Base-by-base conservation (phyloP, 2,329 filamentous ascomycete species). In the Monilinia polystroma region DNA sequence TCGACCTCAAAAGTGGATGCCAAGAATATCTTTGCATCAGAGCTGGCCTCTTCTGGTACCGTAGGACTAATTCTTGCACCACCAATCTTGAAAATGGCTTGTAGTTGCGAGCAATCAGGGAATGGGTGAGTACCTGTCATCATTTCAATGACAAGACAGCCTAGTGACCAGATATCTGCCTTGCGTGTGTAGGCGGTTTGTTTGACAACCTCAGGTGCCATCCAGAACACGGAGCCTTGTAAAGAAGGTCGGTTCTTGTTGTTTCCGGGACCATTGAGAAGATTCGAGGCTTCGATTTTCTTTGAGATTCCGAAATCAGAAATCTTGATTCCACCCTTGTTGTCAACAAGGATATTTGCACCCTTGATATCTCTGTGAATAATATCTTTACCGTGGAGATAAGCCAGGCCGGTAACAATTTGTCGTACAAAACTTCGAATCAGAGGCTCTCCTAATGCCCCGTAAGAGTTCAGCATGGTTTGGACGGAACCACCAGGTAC, bases 291-390 rank as follows among this genome's bases (percentile, higher is more conserved):
- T 79, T 98, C 94, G 52, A 98, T 90, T 78, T 96, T 96, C 83
- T 99, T 99, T 69, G 91, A 96, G 77, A 99, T 98, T 76, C 95
- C 95, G 74, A 99, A 99, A 82, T 99, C 95, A 11, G 94, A 98
- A 72, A 99, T 99, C 81, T 99, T 99, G 80, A 99, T 96, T 10
- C 92, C 94, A 67, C 95, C 95, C 80, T 98, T 97, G 83, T 98
- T 98, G 81, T 99, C 95, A 67, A 99, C 95, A 6, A 99, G 87
- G 72, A 99, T 96, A 77, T 99, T 99, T 78, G 95, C 95, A 58
- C 95, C 95, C 82, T 99, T 99, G 85, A 99, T 98, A 76, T 99
- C 95, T 68, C 95, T 90, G 78, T 99, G 95, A 73, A 99, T 98
- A 76, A 99, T 99, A 76, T 97, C 95, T 71, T 90, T 88, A 76